Evolutionary conservation across 768 basidiomycete species (phyloP), one percentile per base, ranked within the genome.

Genomic region (Russula brevipes): DNA sequence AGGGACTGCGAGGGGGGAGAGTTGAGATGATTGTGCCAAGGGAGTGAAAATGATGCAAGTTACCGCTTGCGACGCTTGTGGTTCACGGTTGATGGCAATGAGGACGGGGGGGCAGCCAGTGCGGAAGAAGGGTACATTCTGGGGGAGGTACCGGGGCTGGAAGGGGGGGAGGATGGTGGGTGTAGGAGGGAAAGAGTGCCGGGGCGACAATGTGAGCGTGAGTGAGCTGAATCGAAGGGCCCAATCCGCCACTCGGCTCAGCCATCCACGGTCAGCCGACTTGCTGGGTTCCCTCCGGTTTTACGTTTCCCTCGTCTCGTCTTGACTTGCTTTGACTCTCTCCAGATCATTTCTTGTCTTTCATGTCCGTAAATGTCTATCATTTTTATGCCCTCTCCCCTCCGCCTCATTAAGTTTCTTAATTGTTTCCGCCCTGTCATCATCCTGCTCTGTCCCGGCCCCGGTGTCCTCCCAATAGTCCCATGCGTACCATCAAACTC

Each of bases 1-100:
- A 65, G 14, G 69, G 73, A 65, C 67, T 70, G 69, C 63, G 53
- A 63, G 62, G 58, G 69, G 67, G 67, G 54, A 41, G 46, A 52
- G 47, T 58, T 64, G 58, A 64, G 63, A 60, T 31, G 63, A 64
- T 60, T 44, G 54, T 12, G 42, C 14, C 31, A 41, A 55, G 17
- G 17, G 33, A 36, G 41, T 39, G 46, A 45, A 52, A 60, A 55
- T 54, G 58, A 60, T 56, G 54, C 9, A 46, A 30, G 62, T 59
- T 64, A 64, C 63, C 63, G 63, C 49, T 64, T 64, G 63, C 63
- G 63, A 60, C 60, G 63, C 42, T 45, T 64, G 44, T 64, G 35
- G 54, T 8, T 39, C n/a, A 39, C 38, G 16, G 61, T 51, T 30
- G 63, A 50, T 30, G 58, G 33, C 16, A 55, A 24, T n/a, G 63